phyloP scores from a whole-genome alignment of 306 rosid genomes.

The Coriaria nepalensis region DNA sequence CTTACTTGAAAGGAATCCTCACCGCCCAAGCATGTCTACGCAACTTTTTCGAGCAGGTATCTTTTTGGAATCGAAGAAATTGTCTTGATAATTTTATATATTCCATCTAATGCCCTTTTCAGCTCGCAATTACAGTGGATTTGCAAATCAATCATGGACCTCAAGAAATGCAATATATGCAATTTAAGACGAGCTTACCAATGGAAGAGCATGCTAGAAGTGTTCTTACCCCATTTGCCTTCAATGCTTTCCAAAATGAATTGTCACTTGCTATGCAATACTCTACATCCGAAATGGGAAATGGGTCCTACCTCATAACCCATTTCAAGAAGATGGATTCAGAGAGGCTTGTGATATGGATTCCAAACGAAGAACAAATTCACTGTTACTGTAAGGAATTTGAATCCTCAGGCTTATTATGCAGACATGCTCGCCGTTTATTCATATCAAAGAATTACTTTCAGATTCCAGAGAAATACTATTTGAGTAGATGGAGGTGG shows the following conservation, averaged over 20 bases:
- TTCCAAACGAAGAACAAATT: conserved; percentile 59
- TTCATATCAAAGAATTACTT: conserved; percentile 62
- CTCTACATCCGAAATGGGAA: conserved; percentile 60
- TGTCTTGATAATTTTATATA: neutral
- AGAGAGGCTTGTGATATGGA: conserved; percentile 60
- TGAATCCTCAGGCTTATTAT: conserved; percentile 78
- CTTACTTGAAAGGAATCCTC: conserved; percentile 57
- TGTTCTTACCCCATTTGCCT: conserved; percentile 74
- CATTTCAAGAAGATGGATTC: conserved; percentile 71
- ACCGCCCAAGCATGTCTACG: conserved; percentile 60
- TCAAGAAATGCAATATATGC: conserved; percentile 48
- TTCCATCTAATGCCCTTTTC: conserved; percentile 9
- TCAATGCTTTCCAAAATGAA: conserved; percentile 70
- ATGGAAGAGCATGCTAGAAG: conserved; percentile 78
- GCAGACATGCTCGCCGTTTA: conserved; percentile 72
- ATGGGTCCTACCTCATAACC: conserved; percentile 56
- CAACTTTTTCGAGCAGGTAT: conserved; percentile 82
- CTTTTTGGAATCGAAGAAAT: neutral
- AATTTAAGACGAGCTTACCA: conserved; percentile 64
- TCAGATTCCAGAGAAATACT: conserved; percentile 79
- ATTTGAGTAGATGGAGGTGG: conserved; percentile 56
- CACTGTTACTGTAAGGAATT: conserved; percentile 94
- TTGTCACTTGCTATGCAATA: conserved; percentile 66
- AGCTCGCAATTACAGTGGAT: conserved; percentile 65
- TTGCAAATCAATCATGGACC: conserved; percentile 36